Evolutionary conservation across 2,329 filamentous ascomycete genomes (phyloP), one percentile per base, ranked within the genome.

Genomic region (Hymenoscyphus infarciens): DNA sequence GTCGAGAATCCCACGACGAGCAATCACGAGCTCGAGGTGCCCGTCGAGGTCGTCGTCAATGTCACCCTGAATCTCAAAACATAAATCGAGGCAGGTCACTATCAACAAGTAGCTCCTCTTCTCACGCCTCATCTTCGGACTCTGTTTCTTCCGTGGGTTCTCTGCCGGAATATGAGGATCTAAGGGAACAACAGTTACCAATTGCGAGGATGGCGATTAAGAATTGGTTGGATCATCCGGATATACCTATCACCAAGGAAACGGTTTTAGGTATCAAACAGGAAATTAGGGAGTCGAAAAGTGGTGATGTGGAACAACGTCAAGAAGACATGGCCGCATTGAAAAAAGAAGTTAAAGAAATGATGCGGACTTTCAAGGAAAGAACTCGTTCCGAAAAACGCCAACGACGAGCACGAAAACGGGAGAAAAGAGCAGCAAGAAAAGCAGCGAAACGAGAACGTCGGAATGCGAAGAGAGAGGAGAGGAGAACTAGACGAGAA

Each of bases 121-220:
- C 74, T 73, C n/a, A 72, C 0, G 77, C 75, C 0, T 73, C 73
- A 10, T 76, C 70, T 3, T 67, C 65, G 2, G 62, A 60, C 31
- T 77, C 75, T 0, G 63, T 65, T 10, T 72, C 74, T 0, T 82
- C 80, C 1, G 73, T 85, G 60, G 82, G 80, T 39, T 84, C 82
- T 1, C 79, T 87, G 0, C 82, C 83, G 0, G 78, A 81, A 60
- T 81, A 81, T 68, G 80, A 84, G 62, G 78, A 82, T 52, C 74
- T 86, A 1, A 72, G 71, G 13, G 79, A 80, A 59, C 69, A 74
- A 19, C 82, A 85, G 70, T 74, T 86, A 1, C 78, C 81, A 1
- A 64, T 80, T 1, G 78, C 80, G 15, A 77, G 77, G 55, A 70
- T 75, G 13, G 77, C 77, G 3, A 74, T 87, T 16, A 67, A 75